phyloP scores from a whole-genome alignment of 1,139 yeast species.

The Candida glucosophila region DNA sequence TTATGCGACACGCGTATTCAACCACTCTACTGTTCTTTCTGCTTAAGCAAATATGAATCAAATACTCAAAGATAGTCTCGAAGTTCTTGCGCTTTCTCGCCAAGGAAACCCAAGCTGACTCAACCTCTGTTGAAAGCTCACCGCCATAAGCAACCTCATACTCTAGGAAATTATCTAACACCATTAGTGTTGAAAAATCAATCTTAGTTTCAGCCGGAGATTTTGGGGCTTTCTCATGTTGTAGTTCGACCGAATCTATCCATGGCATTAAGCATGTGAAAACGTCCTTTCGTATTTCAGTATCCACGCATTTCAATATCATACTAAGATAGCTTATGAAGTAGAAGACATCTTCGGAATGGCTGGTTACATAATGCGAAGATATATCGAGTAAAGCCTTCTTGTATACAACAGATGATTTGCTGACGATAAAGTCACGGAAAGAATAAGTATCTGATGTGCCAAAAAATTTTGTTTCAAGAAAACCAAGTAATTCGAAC shows the following conservation, averaged over 20 bases:
- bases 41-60: constrained; percentile 60
- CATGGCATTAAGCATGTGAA: constrained; percentile 80
- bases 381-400: constrained; percentile 68
- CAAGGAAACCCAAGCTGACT: constrained; percentile 89
- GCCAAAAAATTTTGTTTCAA: constrained; percentile 47
- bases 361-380: constrained; percentile 41
- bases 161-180: constrained; percentile 72
- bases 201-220: constrained; percentile 9
- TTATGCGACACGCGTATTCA: constrained; percentile 69
- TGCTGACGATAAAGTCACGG: constrained; percentile 55
- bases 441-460: constrained; percentile 36
- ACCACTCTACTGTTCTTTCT: constrained; percentile 70
- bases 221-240: constrained; percentile 13
- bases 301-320: constrained; percentile 56
- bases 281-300: constrained; percentile 58
- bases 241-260: constrained; percentile 72
- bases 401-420: constrained; percentile 67
- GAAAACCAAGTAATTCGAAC: constrained; percentile 43
- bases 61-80: constrained; percentile 62
- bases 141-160: constrained; percentile 74
- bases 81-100: constrained; percentile 66
- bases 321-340: constrained; percentile 68
- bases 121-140: constrained; percentile 74
- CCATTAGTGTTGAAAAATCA: constrained; percentile 62
- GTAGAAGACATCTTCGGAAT: constrained; percentile 49